Evolutionary conservation across 1,284 basidiomycete species (phyloP).

Genomic region (Moniliella sp.): DNA sequence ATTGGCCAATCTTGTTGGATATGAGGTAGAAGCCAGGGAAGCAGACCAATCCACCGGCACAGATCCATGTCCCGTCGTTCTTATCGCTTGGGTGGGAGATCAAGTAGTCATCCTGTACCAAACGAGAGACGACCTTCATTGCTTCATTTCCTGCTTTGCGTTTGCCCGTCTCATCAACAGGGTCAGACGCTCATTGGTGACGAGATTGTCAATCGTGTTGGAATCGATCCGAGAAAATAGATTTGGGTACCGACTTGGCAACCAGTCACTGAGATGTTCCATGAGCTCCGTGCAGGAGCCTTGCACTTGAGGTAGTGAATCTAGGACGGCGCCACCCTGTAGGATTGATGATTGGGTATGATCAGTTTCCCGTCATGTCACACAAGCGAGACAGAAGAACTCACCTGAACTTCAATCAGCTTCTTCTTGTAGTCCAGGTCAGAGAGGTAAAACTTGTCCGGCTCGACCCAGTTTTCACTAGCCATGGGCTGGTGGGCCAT

Average conservation of each 20-base stretch:
- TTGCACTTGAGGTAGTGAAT: conserved; percentile 36
- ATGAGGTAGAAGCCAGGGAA: conserved; percentile 20
- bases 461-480: conserved; percentile 38
- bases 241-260: conserved; percentile 36
- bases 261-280: conserved; percentile 34
- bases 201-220: conserved; percentile 32
- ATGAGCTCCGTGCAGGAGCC: conserved; percentile 36
- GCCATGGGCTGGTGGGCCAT: conserved; percentile 37
- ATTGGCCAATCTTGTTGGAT: conserved; percentile 34
- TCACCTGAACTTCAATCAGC: conserved; percentile 35
- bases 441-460: conserved; percentile 36
- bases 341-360: too few species aligned
- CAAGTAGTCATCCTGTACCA: conserved; percentile 37
- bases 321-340: conserved; percentile 34
- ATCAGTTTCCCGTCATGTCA: not conserved
- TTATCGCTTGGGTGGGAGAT: conserved; percentile 24
- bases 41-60: conserved; percentile 33
- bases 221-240: conserved; percentile 29
- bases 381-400: conserved; percentile 10
- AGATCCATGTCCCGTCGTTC: conserved; percentile 4
- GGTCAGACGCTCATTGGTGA: conserved; percentile 26
- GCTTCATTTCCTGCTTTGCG: conserved; percentile 29
- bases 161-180: not conserved
- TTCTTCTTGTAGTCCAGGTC: conserved; percentile 36
- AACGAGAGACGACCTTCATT: conserved; percentile 25